Evolutionary conservation across 306 rosid genomes (phyloP).

Genomic region (Albizia julibrissin): DNA sequence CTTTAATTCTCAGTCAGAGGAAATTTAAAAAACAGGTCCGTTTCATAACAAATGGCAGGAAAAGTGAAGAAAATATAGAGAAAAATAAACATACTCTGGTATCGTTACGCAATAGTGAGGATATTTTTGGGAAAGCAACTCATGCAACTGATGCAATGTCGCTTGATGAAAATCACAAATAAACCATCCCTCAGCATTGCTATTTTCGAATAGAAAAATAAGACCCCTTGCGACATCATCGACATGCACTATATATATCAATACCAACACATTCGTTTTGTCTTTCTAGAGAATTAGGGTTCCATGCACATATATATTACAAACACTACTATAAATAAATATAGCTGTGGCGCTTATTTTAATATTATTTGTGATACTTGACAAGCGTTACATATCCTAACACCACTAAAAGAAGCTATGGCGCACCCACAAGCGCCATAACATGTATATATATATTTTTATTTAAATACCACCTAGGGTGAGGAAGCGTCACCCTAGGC

Average conservation of each 20-base stretch:
- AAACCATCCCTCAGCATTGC: conserved; percentile 50
- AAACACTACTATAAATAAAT: too few relatives aligned
- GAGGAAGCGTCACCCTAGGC: too few relatives aligned
- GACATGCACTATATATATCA: conserved; percentile 49
- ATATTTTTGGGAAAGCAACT: conserved; percentile 41
- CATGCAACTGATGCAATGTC: conserved; percentile 36
- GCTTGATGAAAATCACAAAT: conserved; percentile 50
- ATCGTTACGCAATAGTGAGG: conserved; percentile 37
- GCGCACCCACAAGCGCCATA: too few relatives aligned
- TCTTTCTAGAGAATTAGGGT: background rate
- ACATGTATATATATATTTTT: too few relatives aligned
- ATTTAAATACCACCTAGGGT: too few relatives aligned
- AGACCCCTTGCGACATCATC: conserved; percentile 56
- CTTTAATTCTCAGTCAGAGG: background rate
- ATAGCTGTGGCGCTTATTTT: too few relatives aligned
- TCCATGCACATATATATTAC: background rate
- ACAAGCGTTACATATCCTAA: too few relatives aligned
- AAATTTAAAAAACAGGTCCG: too few relatives aligned
- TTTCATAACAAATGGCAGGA: too few relatives aligned
- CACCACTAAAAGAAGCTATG: too few relatives aligned
- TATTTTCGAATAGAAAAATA: conserved; percentile 45
- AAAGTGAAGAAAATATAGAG: background rate
- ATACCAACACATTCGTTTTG: background rate
- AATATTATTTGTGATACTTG: too few relatives aligned
- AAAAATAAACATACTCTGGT: conserved; percentile 43